Evolutionary conservation across 352 stramenopile species (phyloP).

Genomic region (Globisporangium nagaii): DNA sequence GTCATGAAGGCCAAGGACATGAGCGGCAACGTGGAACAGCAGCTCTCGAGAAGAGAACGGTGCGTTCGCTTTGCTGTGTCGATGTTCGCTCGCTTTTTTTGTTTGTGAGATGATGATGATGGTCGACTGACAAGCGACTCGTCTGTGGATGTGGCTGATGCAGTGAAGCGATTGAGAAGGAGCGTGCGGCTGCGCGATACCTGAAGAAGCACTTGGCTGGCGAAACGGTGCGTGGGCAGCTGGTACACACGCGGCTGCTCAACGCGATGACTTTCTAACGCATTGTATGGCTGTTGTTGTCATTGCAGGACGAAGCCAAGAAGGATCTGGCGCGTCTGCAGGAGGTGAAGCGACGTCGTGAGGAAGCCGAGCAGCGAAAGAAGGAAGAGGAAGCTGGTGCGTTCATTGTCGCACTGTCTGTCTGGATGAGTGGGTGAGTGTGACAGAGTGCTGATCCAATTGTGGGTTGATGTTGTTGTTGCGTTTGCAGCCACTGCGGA

Average conservation of each 20-base stretch:
- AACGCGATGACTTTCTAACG: background rate
- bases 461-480: constrained; percentile 2
- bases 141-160: background rate
- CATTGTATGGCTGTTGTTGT: background rate
- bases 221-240: constrained; percentile 44
- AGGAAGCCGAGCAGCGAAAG: constrained; percentile 75
- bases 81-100: background rate
- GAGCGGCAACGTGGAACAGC: constrained; percentile 45
- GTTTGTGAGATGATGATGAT: background rate
- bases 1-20: constrained; percentile 88
- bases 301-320: constrained; percentile 69
- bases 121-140: no score
- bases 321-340: constrained; percentile 74
- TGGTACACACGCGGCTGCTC: background rate
- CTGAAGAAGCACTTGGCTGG: constrained; percentile 82
- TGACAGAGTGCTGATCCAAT: no score
- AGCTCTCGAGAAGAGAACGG: constrained; percentile 81
- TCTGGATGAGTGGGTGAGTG: background rate
- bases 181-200: constrained; percentile 63
- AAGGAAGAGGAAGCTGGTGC: constrained; percentile 74
- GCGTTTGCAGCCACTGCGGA: constrained; percentile 38
- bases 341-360: constrained; percentile 75
- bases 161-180: constrained; percentile 84
- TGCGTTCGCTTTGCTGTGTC: constrained; percentile 11
- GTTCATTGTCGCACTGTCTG: constrained; percentile 5